Evolutionary conservation across 371 early-diverging fungal species (phyloP), one percentile per base, ranked within the genome.

Genomic region (Mucor lusitanicus): DNA sequence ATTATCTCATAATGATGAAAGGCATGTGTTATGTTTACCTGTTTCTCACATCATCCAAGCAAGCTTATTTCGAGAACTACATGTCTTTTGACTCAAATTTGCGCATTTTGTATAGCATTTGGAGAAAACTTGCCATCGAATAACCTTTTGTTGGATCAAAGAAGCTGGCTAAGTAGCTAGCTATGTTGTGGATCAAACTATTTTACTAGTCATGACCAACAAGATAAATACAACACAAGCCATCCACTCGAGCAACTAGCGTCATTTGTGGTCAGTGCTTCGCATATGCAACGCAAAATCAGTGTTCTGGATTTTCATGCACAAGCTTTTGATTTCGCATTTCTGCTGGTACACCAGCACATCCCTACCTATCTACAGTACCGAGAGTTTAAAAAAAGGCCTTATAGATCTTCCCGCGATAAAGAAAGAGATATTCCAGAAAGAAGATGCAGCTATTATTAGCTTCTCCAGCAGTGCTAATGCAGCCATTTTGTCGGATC

Each of bases 371-470:
- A 40, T 46, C n/a, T 46, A 7, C 21, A 21, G 9, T 21, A 21
- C 46, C 19, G 46, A 27, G 53, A 27, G 53, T 50, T 50, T 50
- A 13, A 50, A 50, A 23, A 25, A 23, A 25, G 6, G 12, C 3
- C 33, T 19, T 21, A 25, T 53, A 53, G 53, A 53, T 53, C 53
- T 53, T 53, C 53, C 53, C 53, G 53, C 25, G 53, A 53, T 53
- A 53, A 53, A 53, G 53, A 53, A 53, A 27, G 11, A 19, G 46
- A 46, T 19, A 21, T 21, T 21, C 46, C 46, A 46, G 23, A 21
- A 53, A 13, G 12, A 50, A 11, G 21, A 23, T 25, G 50, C 0
- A 13, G 27, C 53, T 53, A 53, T 53, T 27, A 25, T 53, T 53
- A 53, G 27, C 53, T 21, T 3, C 9, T 50, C 25, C 27, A 50